Evolutionary conservation across 2,329 filamentous ascomycete species (phyloP).

Genomic region (Colletotrichum karsti): DNA sequence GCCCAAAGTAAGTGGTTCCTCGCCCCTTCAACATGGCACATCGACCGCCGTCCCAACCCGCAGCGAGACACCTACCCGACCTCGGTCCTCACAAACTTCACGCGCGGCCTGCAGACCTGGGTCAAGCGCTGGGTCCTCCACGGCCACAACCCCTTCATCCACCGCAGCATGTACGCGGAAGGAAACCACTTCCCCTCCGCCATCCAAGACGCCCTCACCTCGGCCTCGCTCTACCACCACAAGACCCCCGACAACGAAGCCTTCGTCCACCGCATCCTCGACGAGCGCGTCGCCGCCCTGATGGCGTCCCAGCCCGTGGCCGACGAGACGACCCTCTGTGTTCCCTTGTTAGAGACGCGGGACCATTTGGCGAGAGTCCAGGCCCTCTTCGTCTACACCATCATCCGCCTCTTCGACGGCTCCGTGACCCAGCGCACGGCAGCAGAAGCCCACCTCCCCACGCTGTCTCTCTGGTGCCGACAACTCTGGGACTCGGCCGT

Average conservation of each 20-base stretch:
- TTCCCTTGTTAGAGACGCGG: not conserved
- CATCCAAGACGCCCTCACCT: slow-evolving; percentile 36
- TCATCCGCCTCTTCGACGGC: slow-evolving; percentile 35
- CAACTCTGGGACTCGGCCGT: slow-evolving; percentile 28
- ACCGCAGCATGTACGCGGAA: slow-evolving; percentile 33
- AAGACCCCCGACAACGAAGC: slow-evolving; percentile 34
- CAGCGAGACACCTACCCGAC: slow-evolving; percentile 10
- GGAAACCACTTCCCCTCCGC: slow-evolving; percentile 30
- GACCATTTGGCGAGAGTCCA: slow-evolving; percentile 34
- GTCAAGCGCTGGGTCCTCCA: slow-evolving; percentile 33
- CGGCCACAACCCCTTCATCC: slow-evolving; percentile 37
- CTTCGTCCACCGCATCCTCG: slow-evolving; percentile 32
- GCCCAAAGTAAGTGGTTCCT: slow-evolving; percentile 29
- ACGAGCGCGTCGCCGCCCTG: slow-evolving; percentile 30
- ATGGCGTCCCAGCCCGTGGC: slow-evolving; percentile 14
- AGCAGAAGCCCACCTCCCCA: slow-evolving; percentile 31
- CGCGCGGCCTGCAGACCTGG: slow-evolving; percentile 34
- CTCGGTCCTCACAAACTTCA: slow-evolving; percentile 34
- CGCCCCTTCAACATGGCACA: slow-evolving; percentile 31
- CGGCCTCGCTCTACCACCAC: slow-evolving; percentile 32
- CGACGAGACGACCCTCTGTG: not conserved
- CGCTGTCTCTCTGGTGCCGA: slow-evolving; percentile 29
- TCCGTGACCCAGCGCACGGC: slow-evolving; percentile 32
- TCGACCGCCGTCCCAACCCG: slow-evolving; percentile 12
- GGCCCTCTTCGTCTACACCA: slow-evolving; percentile 32